Conservation (phyloP, 306 rosid species). For the Quercus aquifolioides region DNA sequence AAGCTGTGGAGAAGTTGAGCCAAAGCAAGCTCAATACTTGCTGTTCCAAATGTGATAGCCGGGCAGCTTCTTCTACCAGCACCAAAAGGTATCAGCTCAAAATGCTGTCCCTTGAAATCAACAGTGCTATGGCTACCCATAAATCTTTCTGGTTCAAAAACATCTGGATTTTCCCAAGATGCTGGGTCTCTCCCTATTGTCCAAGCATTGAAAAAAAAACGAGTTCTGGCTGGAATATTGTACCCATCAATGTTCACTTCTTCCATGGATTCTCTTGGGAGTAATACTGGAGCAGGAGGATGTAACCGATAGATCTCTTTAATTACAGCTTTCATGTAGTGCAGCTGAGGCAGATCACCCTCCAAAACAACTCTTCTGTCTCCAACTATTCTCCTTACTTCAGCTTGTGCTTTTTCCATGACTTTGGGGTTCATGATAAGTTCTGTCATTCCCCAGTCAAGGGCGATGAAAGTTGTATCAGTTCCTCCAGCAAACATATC, state of each 20-base stretch:
- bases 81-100: slow-evolving; percentile 64
- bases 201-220: slow-evolving; percentile 66
- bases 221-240: slow-evolving; percentile 58
- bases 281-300: slow-evolving; percentile 57
- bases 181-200: slow-evolving; percentile 57
- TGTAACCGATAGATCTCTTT: slow-evolving; percentile 62
- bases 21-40: slow-evolving; percentile 56
- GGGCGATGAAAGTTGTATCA: slow-evolving; percentile 60
- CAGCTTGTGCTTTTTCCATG: slow-evolving; percentile 60
- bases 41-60: slow-evolving; percentile 37
- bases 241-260: slow-evolving; percentile 54
- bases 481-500: slow-evolving; percentile 88
- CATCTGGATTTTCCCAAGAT: slow-evolving; percentile 57
- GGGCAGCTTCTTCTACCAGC: slow-evolving; percentile 79
- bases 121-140: slow-evolving; percentile 40
- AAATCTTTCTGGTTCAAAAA: slow-evolving; percentile 63
- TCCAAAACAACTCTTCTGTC: slow-evolving; percentile 43
- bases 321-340: slow-evolving; percentile 49
- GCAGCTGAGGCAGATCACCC: slow-evolving; percentile 48
- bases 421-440: slow-evolving; percentile 47
- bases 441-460: slow-evolving; percentile 79
- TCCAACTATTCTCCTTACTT: slow-evolving; percentile 44
- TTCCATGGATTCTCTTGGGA: slow-evolving; percentile 75
- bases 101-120: slow-evolving; percentile 59
- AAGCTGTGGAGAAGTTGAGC: slow-evolving; percentile 66